Base-by-base conservation (phyloP, 768 basidiomycete species). In the Gelatoporia subvermispora region DNA sequence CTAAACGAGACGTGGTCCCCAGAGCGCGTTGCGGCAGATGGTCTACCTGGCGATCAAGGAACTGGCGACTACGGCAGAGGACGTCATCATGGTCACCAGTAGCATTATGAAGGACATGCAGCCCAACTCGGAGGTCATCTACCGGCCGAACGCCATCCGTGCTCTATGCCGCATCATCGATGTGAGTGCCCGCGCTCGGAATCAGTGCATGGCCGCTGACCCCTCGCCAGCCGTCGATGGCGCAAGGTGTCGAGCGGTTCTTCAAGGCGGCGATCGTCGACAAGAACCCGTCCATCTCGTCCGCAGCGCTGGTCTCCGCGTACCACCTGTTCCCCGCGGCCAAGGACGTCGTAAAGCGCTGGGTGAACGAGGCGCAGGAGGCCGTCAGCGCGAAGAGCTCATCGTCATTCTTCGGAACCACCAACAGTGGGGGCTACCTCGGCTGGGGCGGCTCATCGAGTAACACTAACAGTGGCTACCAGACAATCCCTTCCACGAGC, bases 91-190 rank as follows among this genome's bases (percentile, higher is more conserved):
- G 93, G 94, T 97, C 53, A 99, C 96, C 9, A 90, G 86, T 66
- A 96, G 93, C 61, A 97, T 99, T 67, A 96, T 96, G 94, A 98
- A 98, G 74, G 96, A 99, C 63, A 99, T 98, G 93, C 96, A 99
- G 62, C 88, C 94, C 47, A 97, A 96, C 65, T 86, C 93, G 42
- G 96, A 99, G 69, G 95, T 98, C 60, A 93, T 99, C 52, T 99
- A 99, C 69, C 79, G 96, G 47, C 91, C 96, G 25, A 99, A 99
- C 67, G 88, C 96, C 15, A 99, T 98, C 58, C 84, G 96, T 55
- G 94, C 95, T 7, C 75, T 99, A 5, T 93, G 93, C 68, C 79
- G 93, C 54, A 94, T 99, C 65, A 95, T 97, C 59, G 96, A 99
- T 66, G 96, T 97, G 68, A 65, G 93, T 81, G 15, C 34, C 47